Evolutionary conservation across 768 basidiomycete species (phyloP).

Genomic region (Phylloporus sp.): DNA sequence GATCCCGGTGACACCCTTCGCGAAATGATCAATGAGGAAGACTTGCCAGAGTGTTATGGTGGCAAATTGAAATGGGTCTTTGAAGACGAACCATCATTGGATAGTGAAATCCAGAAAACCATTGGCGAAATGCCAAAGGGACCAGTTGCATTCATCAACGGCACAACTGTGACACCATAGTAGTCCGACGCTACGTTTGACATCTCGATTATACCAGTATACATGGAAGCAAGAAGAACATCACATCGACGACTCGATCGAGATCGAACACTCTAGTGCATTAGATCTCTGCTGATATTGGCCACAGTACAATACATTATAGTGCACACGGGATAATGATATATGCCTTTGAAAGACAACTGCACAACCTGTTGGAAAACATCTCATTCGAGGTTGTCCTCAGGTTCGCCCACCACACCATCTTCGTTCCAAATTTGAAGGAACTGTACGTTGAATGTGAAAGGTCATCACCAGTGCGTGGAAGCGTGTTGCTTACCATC

Average conservation of each 20-base stretch:
- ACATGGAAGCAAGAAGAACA: too few relatives aligned
- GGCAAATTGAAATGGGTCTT: constrained; percentile 71
- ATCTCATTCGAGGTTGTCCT: constrained; percentile 41
- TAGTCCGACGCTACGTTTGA: neutral
- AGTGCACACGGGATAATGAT: constrained; percentile 26
- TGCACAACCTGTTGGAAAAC: neutral
- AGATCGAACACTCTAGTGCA: neutral
- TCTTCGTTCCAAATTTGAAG: constrained; percentile 81
- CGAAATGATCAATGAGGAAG: constrained; percentile 42
- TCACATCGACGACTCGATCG: too few relatives aligned
- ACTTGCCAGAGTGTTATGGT: constrained; percentile 70
- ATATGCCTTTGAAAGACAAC: constrained; percentile 10
- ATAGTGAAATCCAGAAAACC: constrained; percentile 45
- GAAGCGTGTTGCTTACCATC: constrained; percentile 46
- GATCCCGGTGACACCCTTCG: constrained; percentile 52
- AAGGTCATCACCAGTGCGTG: neutral
- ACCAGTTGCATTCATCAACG: constrained; percentile 48
- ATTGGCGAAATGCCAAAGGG: constrained; percentile 55
- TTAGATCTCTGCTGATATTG: constrained; percentile 14
- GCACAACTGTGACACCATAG: constrained; percentile 32
- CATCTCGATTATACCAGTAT: too few relatives aligned
- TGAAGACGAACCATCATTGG: constrained; percentile 62
- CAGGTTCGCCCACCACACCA: constrained; percentile 63
- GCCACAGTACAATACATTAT: constrained; percentile 28
- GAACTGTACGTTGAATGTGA: constrained; percentile 43